These are phyloP conservation scores for Thuidium tamariscinum DNA, from an alignment of 225 moss, liverwort and hornwort genomes.

Conservation along the genomic window DNA sequence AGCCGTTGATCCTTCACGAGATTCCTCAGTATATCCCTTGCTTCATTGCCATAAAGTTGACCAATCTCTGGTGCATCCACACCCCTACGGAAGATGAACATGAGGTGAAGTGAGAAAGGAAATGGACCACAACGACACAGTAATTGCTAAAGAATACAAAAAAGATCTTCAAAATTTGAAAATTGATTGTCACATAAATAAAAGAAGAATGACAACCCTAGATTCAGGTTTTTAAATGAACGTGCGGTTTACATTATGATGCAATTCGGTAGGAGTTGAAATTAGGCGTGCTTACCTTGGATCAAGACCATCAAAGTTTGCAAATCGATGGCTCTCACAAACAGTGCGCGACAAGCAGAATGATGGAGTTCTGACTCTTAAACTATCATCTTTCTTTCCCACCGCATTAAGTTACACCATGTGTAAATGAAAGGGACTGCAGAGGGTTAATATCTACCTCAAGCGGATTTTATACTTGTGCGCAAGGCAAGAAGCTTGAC, in stretches of 20 bases:
- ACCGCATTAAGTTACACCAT: too few species aligned
- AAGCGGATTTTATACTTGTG: constrained; percentile 30
- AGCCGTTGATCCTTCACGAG: constrained; percentile 25
- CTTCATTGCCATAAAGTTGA: constrained; percentile 22
- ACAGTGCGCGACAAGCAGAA: not conserved
- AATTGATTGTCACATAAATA: too few species aligned
- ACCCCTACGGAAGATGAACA: constrained; percentile 14
- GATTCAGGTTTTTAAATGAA: not conserved
- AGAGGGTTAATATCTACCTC: not conserved
- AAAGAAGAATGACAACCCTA: not conserved
- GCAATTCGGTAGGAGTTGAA: not conserved
- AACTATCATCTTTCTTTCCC: not conserved
- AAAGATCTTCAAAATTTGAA: not conserved
- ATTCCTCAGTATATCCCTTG: not conserved
- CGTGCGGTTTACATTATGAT: too few species aligned
- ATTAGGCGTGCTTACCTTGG: not conserved
- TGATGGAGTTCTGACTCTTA: not conserved
- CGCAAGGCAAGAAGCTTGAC: constrained; percentile 8
- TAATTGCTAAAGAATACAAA: not conserved
- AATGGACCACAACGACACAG: not conserved
- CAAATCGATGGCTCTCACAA: not conserved
- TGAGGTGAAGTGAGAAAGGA: not conserved
- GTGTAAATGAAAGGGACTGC: not conserved
- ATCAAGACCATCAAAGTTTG: not conserved
- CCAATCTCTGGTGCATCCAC: constrained; percentile 45